Evolutionary conservation across 371 early-diverging fungal genomes (phyloP), one percentile per base, ranked within the genome.

Genomic region (Mortierella sp.): DNA sequence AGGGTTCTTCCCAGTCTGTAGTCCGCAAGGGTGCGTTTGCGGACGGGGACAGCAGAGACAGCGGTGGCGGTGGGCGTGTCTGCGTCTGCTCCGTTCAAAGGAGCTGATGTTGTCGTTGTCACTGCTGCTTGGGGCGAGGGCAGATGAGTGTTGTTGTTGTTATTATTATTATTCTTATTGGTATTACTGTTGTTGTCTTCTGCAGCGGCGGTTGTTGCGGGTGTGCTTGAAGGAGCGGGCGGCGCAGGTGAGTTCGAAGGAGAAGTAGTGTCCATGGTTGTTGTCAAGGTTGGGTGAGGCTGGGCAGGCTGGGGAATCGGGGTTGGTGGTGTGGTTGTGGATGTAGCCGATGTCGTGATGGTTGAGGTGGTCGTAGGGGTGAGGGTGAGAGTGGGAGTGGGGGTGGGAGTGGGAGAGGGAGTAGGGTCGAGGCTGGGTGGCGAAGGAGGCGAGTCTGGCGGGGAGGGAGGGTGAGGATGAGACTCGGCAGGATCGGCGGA

Each of bases 1-100:
- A 99, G 87, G 4, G 93, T 89, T 49, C 92, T 88, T 8, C 96
- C 97, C 80, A 98, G 97, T 44, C 92, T 92, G 85, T 98, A 98
- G 86, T 98, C 98, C 29, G 88, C 84, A 14, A 92, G 88, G 3
- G 88, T 88, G n/a, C 93, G 91, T 71, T 90, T 93, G 43, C 87
- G 83, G n/a, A 87, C 65, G 6, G 81, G 71, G 11, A 65, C 32
- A 6, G 83, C 71, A 4, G 65, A 41, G 12, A 71, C 24, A 10
- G 75, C 29, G 35, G 56, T 35, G 29, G 71, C 24, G n/a, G 56
- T 79, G 48, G 89, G 89, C 77, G 89, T 58, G 79, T 86, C 88
- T 58, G 84, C 65, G 79, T 86, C 88, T 58, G 84, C 85, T 44
- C 80, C 49, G 35, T 35, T 35, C 43, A 49, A 41, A 43, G 70